Conservation (phyloP, 345 rosid species). For the Eucalyptus brandiana region DNA sequence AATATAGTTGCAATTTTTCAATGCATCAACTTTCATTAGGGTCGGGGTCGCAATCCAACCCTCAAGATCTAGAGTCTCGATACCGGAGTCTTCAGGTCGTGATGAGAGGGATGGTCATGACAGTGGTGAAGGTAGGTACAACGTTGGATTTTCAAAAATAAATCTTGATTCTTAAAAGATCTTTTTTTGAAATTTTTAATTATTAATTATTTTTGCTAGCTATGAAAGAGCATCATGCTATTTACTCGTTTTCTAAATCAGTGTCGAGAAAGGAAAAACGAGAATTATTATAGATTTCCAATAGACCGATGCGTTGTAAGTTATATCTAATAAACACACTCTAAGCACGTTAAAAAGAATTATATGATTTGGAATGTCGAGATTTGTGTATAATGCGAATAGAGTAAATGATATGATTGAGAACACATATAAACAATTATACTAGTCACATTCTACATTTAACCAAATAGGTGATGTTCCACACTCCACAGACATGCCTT, state of each 20-base stretch:
- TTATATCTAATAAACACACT: not conserved
- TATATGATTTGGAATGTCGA: not conserved
- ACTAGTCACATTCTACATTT: not conserved
- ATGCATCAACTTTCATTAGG: not conserved
- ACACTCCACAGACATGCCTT: not conserved
- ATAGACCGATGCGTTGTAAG: accelerated
- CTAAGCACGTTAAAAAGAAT: not conserved
- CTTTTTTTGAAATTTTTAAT: not conserved
- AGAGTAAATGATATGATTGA: not conserved
- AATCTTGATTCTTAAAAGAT: not conserved
- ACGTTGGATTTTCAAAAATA: not conserved
- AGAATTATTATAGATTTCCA: not conserved
- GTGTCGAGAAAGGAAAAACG: accelerated
- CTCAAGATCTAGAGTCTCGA: not conserved
- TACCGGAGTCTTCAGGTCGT: not conserved
- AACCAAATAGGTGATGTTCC: not conserved
- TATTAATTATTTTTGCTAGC: not conserved
- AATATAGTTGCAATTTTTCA: not conserved
- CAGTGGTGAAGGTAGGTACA: not conserved
- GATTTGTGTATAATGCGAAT: not conserved
- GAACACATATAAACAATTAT: not conserved
- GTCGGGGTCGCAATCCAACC: not conserved
- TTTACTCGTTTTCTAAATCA: not conserved
- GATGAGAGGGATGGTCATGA: not conserved
- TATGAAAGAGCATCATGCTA: not conserved